A percentile compares a stretch with the other conserved stretches of the same genome.
Evolutionary conservation across 305 asterid genomes (phyloP).

Genomic region (Fraxinus greggii): DNA sequence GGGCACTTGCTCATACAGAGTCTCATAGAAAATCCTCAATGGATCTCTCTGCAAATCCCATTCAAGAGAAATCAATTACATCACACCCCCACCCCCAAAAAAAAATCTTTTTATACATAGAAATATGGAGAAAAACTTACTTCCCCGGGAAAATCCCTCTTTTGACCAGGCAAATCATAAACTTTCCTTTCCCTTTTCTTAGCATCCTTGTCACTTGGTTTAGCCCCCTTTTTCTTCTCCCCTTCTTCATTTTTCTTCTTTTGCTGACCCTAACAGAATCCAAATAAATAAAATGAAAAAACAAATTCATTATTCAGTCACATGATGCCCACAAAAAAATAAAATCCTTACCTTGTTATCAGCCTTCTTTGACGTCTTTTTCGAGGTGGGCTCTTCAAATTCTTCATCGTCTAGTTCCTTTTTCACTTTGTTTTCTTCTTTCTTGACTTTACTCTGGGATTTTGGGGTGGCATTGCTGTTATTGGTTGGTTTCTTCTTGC

Average conservation of each 20-base stretch:
- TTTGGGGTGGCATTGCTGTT: slow-evolving; percentile 39
- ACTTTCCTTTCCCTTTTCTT: slow-evolving; percentile 67
- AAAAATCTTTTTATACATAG: slow-evolving; percentile 13
- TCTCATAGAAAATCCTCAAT: slow-evolving; percentile 74
- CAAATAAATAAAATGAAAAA: neutral
- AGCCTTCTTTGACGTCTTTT: slow-evolving; percentile 33
- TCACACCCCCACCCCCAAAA: neutral
- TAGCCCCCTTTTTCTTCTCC: slow-evolving; percentile 29
- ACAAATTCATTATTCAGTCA: neutral
- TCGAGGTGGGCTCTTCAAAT: slow-evolving; percentile 33
- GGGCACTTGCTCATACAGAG: slow-evolving; percentile 69
- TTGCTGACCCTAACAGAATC: slow-evolving; percentile 28
- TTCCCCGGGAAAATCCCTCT: slow-evolving; percentile 78
- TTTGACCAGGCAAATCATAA: slow-evolving; percentile 82
- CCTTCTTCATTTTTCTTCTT: slow-evolving; percentile 41
- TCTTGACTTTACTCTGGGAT: slow-evolving; percentile 37
- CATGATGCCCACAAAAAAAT: neutral
- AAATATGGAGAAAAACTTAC: slow-evolving; percentile 34
- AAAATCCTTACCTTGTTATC: slow-evolving; percentile 33
- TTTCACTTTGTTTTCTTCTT: slow-evolving; percentile 36
- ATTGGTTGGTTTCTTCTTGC: slow-evolving; percentile 37
- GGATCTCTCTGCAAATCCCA: slow-evolving; percentile 69
- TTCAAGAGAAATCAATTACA: slow-evolving; percentile 7
- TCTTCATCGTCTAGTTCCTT: slow-evolving; percentile 47
- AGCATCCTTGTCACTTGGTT: slow-evolving; percentile 33